Evolutionary conservation across 768 basidiomycete species (phyloP).

Genomic region (Chalciporus chontae): DNA sequence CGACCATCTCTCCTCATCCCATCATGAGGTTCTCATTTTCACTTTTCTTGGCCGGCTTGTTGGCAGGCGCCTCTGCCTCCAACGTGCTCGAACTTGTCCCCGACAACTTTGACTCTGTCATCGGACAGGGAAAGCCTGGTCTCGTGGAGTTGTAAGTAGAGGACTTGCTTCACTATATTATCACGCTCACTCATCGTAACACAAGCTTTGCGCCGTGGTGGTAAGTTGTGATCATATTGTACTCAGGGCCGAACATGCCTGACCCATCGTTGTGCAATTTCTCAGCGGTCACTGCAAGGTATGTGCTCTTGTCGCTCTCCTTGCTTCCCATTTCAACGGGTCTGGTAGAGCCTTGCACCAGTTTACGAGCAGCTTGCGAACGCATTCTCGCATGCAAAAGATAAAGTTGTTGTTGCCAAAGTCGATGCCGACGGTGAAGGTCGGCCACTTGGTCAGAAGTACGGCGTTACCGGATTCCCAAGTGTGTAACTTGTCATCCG

Average conservation of each 20-base stretch:
- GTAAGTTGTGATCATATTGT: conserved; percentile 38
- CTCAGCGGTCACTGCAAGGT: conserved; percentile 86
- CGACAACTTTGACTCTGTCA: conserved; percentile 67
- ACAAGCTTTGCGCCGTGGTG: conserved; percentile 86
- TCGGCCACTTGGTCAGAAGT: conserved; percentile 70
- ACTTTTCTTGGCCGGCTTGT: conserved; percentile 51
- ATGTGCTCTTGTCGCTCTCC: conserved; percentile 9
- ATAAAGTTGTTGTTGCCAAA: conserved; percentile 87
- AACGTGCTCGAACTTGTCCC: conserved; percentile 81
- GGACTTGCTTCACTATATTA: not conserved
- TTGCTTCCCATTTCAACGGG: not conserved
- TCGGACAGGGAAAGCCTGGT: conserved; percentile 80
- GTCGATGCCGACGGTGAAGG: conserved; percentile 91
- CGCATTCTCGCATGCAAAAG: conserved; percentile 72
- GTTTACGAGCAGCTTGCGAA: conserved; percentile 86
- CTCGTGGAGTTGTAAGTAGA: conserved; percentile 85
- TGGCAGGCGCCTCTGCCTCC: conserved; percentile 61
- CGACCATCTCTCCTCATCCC: conserved; percentile 17
- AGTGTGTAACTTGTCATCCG: conserved; percentile 48
- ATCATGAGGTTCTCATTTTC: conserved; percentile 59
- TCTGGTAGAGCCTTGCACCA: conserved; percentile 81
- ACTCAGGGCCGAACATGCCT: not conserved
- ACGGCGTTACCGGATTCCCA: conserved; percentile 80
- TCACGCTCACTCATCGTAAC: conserved; percentile 1
- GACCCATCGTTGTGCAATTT: conserved; percentile 1